Conservation (phyloP, 257 asterid species). For the Nicotiana obtusifolia region DNA sequence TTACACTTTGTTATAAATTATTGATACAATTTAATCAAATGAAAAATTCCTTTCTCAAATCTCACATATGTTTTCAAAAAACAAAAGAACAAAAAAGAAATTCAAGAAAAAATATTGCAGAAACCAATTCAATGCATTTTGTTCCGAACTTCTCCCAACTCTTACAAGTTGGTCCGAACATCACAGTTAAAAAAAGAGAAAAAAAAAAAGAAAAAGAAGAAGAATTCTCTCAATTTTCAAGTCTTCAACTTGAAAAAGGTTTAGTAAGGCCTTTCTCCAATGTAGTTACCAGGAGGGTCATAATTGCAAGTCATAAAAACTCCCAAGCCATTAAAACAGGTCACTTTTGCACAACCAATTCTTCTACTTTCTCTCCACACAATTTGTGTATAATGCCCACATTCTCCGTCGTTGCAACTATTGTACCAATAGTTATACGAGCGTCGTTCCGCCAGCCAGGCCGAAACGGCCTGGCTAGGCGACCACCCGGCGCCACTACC, state of each 20-base stretch:
- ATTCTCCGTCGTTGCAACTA: slow-evolving; percentile 33
- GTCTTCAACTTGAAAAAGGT: not conserved
- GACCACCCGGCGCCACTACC: slow-evolving; percentile 39
- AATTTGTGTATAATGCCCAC: slow-evolving; percentile 54
- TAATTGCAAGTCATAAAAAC: slow-evolving; percentile 51
- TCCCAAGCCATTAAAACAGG: slow-evolving; percentile 28
- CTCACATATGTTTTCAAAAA: not conserved
- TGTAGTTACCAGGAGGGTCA: slow-evolving; percentile 50
- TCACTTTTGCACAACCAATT: slow-evolving; percentile 40
- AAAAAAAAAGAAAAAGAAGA: too few relatives aligned
- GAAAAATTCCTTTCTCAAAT: not conserved
- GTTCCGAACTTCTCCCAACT: too few relatives aligned
- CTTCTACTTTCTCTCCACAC: slow-evolving; percentile 37
- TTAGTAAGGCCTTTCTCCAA: slow-evolving; percentile 49
- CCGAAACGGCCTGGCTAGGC: slow-evolving; percentile 39
- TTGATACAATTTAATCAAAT: not conserved
- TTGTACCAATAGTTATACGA: slow-evolving; percentile 34
- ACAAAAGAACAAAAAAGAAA: not conserved
- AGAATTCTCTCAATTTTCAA: not conserved
- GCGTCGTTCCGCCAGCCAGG: slow-evolving; percentile 35
- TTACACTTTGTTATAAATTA: slow-evolving; percentile 5
- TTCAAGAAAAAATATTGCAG: not conserved
- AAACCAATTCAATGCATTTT: not conserved
- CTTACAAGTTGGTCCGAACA: too few relatives aligned
- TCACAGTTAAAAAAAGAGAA: too few relatives aligned